A percentile compares a stretch with the other conserved stretches of the same genome.
phyloP scores from a whole-genome alignment of 495 filamentous ascomycete species.

The Hypoxylon subgilvum region DNA sequence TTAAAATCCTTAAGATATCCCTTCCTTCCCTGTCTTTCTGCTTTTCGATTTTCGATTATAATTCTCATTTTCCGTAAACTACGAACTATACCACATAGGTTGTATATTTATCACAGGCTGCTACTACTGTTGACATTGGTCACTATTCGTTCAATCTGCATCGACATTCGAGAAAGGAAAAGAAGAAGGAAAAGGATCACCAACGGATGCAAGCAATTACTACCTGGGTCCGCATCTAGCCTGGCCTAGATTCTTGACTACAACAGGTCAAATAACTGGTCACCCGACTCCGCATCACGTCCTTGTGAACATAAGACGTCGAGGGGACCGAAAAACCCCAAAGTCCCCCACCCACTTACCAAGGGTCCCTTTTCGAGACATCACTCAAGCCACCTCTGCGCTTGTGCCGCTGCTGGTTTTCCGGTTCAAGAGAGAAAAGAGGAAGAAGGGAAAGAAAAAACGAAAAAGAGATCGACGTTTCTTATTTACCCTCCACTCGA shows the following conservation, averaged over 20 bases:
- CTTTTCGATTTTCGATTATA: background rate
- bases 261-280: constrained; percentile 26
- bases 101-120: too few species aligned
- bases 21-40: constrained; percentile 2
- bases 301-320: constrained; percentile 24
- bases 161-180: too few species aligned
- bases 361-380: constrained; percentile 19
- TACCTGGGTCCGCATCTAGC: constrained; percentile 17
- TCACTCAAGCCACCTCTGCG: constrained; percentile 22
- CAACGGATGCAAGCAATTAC: constrained; percentile 24
- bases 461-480: background rate
- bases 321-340: constrained; percentile 12
- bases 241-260: constrained; percentile 30
- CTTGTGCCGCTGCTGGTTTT: constrained; percentile 7
- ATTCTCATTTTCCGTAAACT: background rate
- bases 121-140: too few species aligned
- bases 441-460: constrained; percentile 3
- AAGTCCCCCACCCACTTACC: constrained; percentile 11
- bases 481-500: constrained; percentile 19
- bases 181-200: constrained; percentile 8
- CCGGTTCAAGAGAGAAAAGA: background rate
- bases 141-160: too few species aligned
- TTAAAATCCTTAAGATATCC: too few species aligned
- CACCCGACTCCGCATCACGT: constrained; percentile 36
- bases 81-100: background rate